Conservation (phyloP, 257 asterid genomes). For the Solanum rostratum region DNA sequence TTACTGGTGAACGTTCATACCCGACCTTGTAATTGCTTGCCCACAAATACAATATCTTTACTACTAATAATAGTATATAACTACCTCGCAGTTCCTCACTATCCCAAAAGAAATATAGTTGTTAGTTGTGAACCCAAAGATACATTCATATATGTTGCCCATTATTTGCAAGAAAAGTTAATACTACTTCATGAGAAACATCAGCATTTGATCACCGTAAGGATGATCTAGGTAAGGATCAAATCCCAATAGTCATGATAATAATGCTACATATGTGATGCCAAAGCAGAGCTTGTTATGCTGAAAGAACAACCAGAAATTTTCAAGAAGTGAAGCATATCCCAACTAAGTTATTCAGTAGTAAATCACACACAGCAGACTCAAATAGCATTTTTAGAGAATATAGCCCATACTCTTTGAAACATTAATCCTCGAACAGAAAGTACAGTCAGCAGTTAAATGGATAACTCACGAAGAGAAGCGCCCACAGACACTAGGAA, state of each 20-base stretch:
- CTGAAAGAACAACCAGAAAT: neutral
- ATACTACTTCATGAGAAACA: neutral
- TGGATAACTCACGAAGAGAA: conserved; percentile 6
- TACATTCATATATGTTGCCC: neutral
- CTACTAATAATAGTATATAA: too few relatives aligned
- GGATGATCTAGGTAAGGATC: neutral
- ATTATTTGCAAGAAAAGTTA: neutral
- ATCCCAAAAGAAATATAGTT: neutral
- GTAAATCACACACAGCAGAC: neutral
- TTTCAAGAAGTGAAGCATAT: neutral
- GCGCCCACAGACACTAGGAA: conserved; percentile 24
- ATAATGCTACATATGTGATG: neutral
- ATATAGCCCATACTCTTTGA: neutral
- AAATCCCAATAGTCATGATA: neutral
- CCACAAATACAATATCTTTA: too few relatives aligned
- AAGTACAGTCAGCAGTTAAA: neutral
- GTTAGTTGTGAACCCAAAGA: neutral
- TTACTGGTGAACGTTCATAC: neutral
- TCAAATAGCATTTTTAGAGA: neutral
- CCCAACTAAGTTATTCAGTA: neutral
- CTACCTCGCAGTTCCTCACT: too few relatives aligned
- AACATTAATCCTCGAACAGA: neutral
- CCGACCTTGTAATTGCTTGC: neutral
- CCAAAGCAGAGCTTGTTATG: neutral
- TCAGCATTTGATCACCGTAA: neutral